Conservation (phyloP, 2,329 filamentous ascomycete genomes). For the Stachybotrys echinatus region DNA sequence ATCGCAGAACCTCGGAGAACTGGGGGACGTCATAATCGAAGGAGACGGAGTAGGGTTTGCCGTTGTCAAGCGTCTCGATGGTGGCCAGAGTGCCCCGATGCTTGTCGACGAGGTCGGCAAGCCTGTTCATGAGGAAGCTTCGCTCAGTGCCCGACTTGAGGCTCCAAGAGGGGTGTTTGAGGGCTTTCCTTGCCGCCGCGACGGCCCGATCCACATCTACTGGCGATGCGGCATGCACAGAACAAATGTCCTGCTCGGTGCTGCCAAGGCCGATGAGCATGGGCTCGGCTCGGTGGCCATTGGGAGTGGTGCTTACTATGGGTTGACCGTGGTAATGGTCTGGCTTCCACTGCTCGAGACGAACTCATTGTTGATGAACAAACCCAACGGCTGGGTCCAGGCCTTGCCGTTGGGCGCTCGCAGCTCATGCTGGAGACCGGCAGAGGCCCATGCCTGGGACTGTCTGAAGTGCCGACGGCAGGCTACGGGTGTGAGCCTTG, state of each 20-base stretch:
- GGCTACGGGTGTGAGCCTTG: no score
- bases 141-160: conserved; percentile 63
- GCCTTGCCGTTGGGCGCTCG: conserved; percentile 70
- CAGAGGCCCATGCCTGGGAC: not conserved
- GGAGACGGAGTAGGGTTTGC: conserved; percentile 66
- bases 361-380: conserved; percentile 82
- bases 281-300: not conserved
- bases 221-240: conserved; percentile 62
- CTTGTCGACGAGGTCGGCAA: conserved; percentile 63
- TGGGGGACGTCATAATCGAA: conserved; percentile 57
- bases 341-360: conserved; percentile 28
- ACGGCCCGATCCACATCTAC: conserved; percentile 68
- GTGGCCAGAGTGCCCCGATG: conserved; percentile 47
- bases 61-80: conserved; percentile 74
- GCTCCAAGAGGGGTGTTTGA: conserved; percentile 63
- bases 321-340: conserved; percentile 59
- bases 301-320: conserved; percentile 44
- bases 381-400: conserved; percentile 68
- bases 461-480: not conserved
- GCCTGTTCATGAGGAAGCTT: conserved; percentile 62
- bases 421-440: conserved; percentile 45
- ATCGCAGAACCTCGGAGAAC: conserved; percentile 50
- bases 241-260: conserved; percentile 61
- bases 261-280: conserved; percentile 15
- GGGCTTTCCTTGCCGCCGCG: conserved; percentile 61